A percentile compares a stretch with the other conserved stretches of the same genome.
phyloP scores from a whole-genome alignment of 495 filamentous ascomycete genomes.

The Aspergillus ostianus region DNA sequence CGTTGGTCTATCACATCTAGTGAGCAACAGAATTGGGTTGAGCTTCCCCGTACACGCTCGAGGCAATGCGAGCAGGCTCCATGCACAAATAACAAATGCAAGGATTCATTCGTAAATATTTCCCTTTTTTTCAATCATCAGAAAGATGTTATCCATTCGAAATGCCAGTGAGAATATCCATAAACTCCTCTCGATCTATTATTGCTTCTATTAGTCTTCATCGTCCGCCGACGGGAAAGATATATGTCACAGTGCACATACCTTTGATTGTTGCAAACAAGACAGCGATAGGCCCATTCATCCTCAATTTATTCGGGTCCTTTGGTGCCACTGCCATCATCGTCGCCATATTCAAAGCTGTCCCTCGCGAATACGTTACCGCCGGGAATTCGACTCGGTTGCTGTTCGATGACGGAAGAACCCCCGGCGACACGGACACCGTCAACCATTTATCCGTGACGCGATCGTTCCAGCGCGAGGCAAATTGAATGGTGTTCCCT shows the following conservation, averaged over 20 bases:
- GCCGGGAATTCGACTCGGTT: constrained; percentile 27
- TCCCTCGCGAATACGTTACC: constrained; percentile 27
- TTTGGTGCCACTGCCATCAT: constrained; percentile 30
- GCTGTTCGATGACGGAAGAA: constrained; percentile 16
- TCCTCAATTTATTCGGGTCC: constrained; percentile 18
- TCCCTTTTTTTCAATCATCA: too few species aligned
- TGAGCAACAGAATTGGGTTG: too few species aligned
- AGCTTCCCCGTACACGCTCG: too few species aligned
- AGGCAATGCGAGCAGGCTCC: too few species aligned
- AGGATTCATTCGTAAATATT: neutral
- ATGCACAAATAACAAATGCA: neutral
- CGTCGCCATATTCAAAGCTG: constrained; percentile 34
- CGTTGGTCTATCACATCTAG: too few species aligned
- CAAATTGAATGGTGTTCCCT: constrained; percentile 24
- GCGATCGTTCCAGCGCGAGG: constrained; percentile 34
- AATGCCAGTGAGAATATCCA: neutral
- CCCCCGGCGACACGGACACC: constrained; percentile 17
- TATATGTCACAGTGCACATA: constrained; percentile 13
- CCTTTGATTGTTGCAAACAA: constrained; percentile 28
- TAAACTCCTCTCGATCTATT: neutral
- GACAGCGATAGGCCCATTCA: constrained; percentile 33
- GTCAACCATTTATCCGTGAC: constrained; percentile 38
- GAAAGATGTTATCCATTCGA: neutral
- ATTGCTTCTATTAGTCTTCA: neutral
- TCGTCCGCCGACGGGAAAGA: neutral